Conservation (phyloP, 2,329 filamentous ascomycete species). For the Mycocentrospora acerina region DNA sequence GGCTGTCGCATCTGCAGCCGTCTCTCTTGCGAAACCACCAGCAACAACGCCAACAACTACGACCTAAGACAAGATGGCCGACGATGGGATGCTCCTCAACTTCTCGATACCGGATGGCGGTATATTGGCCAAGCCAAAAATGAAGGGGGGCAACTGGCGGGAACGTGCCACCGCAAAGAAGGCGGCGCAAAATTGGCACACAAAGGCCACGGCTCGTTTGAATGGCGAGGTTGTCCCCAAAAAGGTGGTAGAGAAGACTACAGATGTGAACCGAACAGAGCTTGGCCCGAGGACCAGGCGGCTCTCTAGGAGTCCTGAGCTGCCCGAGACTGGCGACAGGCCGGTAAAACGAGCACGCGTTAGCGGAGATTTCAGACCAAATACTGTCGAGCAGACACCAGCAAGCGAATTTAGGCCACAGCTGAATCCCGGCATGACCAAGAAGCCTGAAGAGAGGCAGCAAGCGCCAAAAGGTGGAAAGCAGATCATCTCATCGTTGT, state of each 20-base stretch:
- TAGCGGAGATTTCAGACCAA: slow-evolving; percentile 43
- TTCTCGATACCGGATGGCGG: slow-evolving; percentile 75
- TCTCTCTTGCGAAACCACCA: slow-evolving; percentile 2
- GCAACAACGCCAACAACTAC: slow-evolving; percentile 1
- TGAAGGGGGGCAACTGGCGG: slow-evolving; percentile 92
- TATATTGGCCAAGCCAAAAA: slow-evolving; percentile 62
- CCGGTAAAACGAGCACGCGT: slow-evolving; percentile 39
- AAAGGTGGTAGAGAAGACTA: slow-evolving; percentile 21
- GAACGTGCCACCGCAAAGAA: slow-evolving; percentile 82
- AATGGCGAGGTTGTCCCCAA: slow-evolving; percentile 29
- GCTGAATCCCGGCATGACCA: slow-evolving; percentile 25
- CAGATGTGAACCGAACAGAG: slow-evolving; percentile 34
- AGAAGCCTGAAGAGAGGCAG: slow-evolving; percentile 38
- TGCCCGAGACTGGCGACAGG: slow-evolving; percentile 19
- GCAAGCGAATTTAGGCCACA: slow-evolving; percentile 32
- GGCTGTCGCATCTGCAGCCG: slow-evolving; percentile 3
- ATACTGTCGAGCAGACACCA: slow-evolving; percentile 17
- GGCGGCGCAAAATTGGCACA: slow-evolving; percentile 57
- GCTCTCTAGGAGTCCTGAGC: slow-evolving; percentile 17
- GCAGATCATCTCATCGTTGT: slow-evolving; percentile 85
- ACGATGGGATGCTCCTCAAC: slow-evolving; percentile 93
- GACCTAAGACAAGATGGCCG: slow-evolving; percentile 65
- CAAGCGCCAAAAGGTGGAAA: slow-evolving; percentile 45
- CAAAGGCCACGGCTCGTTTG: slow-evolving; percentile 41
- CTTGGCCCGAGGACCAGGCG: slow-evolving; percentile 26